A percentile compares a stretch with the other conserved stretches of the same genome.
Evolutionary conservation across 352 stramenopile species (phyloP).

Genomic region (Phytopythium mirpurense): DNA sequence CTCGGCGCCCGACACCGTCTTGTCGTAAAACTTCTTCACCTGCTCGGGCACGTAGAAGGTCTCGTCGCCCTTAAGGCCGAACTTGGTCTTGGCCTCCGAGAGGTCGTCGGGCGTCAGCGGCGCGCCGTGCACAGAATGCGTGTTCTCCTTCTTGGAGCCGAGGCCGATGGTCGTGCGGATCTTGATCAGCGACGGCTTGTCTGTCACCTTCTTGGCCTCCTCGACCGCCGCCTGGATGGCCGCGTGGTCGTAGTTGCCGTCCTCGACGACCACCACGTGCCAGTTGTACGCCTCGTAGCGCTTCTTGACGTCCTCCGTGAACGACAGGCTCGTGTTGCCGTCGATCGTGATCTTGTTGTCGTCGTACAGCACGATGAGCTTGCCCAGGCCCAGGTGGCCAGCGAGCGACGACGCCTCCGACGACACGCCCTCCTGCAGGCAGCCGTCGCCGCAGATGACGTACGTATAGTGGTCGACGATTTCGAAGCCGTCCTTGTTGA

Average conservation of each 20-base stretch:
- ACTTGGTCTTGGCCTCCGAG: conserved; percentile 87
- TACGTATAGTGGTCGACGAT: conserved; percentile 99
- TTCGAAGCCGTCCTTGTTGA: conserved; percentile 94
- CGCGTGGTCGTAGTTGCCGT: conserved; percentile 92
- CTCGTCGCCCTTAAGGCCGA: conserved; percentile 90
- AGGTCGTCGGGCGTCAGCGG: conserved; percentile 95
- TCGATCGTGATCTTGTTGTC: conserved; percentile 99
- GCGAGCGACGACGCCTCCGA: conserved; percentile 95
- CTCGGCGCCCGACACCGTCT: conserved; percentile 65
- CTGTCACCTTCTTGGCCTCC: conserved; percentile 90
- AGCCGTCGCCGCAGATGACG: conserved; percentile 99
- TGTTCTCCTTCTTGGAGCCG: conserved; percentile 93
- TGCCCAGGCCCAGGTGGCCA: conserved; percentile 96
- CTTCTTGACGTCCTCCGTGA: conserved; percentile 98
- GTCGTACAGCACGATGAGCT: conserved; percentile 99
- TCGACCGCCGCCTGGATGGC: conserved; percentile 93
- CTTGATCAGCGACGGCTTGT: conserved; percentile 99
- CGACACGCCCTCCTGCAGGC: conserved; percentile 97
- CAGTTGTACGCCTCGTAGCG: conserved; percentile 98
- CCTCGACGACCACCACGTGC: conserved; percentile 94
- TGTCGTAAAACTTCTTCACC: conserved; percentile 91
- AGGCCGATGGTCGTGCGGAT: conserved; percentile 96
- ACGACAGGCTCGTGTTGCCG: conserved; percentile 93
- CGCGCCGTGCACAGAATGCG: conserved; percentile 92
- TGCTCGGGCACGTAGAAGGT: conserved; percentile 93